Conservation (phyloP, 2,329 filamentous ascomycete species). For the Arthrobotrys musiformis region DNA sequence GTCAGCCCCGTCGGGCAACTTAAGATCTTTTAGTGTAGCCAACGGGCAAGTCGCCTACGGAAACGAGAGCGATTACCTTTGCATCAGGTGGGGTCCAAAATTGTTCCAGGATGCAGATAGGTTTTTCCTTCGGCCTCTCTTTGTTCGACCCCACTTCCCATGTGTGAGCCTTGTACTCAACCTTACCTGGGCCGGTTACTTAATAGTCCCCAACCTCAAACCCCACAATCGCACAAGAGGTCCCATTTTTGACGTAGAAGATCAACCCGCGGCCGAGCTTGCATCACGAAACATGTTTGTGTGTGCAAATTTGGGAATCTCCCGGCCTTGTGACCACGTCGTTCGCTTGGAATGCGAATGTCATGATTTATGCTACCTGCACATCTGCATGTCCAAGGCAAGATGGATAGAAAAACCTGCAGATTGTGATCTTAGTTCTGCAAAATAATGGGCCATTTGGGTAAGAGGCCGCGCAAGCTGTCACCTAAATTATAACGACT, state of each 20-base stretch:
- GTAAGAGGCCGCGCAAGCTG: constrained; percentile 23
- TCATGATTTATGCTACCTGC: too few species aligned
- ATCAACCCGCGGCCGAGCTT: neutral
- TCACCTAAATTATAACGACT: constrained; percentile 26
- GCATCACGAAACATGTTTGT: constrained; percentile 2
- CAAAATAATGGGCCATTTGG: neutral
- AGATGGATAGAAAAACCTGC: neutral
- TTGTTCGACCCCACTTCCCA: neutral
- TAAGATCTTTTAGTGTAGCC: neutral
- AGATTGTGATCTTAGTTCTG: too few species aligned
- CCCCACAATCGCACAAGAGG: neutral
- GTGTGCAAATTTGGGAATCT: neutral
- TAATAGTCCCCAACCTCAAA: neutral
- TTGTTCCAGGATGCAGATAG: too few species aligned
- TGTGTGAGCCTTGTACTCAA: constrained; percentile 11
- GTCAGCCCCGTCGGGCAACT: neutral
- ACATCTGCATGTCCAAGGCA: too few species aligned
- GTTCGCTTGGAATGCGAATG: neutral
- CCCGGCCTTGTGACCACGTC: constrained; percentile 18
- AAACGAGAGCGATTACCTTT: neutral
- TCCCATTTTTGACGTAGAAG: neutral
- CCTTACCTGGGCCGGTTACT: constrained; percentile 10
- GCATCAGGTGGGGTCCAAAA: neutral
- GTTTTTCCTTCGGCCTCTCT: neutral
- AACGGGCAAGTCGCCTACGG: neutral